Conservation (phyloP, 2,329 filamentous ascomycete genomes). For the Dactylellina leptospora region DNA sequence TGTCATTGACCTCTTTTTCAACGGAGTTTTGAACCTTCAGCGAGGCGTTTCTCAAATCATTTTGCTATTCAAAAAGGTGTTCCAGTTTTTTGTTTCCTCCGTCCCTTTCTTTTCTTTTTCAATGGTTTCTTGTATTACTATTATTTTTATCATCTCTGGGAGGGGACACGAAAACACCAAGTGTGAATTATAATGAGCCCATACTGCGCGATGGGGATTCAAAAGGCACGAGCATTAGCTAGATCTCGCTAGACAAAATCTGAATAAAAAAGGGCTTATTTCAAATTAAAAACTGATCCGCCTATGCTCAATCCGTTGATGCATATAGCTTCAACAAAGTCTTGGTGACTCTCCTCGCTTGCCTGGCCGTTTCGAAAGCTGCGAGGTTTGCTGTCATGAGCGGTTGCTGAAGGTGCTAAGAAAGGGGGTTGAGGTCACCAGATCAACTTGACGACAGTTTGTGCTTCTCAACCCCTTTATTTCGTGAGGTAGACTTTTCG, state of each 20-base stretch:
- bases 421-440: too few relatives aligned
- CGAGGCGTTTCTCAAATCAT: slow-evolving; percentile 39
- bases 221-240: slow-evolving; percentile 25
- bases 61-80: slow-evolving; percentile 36
- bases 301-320: background rate
- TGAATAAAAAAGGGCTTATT: slow-evolving; percentile 31
- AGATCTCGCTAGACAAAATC: slow-evolving; percentile 2
- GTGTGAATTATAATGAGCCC: slow-evolving; percentile 43
- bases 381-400: slow-evolving; percentile 19
- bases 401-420: too few relatives aligned
- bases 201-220: slow-evolving; percentile 44
- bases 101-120: slow-evolving; percentile 4
- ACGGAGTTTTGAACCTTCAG: slow-evolving; percentile 44
- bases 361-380: slow-evolving; percentile 44
- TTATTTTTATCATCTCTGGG: slow-evolving; percentile 33
- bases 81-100: slow-evolving; percentile 17
- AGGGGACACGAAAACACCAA: slow-evolving; percentile 30
- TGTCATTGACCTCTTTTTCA: slow-evolving; percentile 46
- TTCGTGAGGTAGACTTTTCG: too few relatives aligned
- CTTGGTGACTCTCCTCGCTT: slow-evolving; percentile 30
- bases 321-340: background rate
- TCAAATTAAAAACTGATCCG: slow-evolving; percentile 5
- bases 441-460: background rate
- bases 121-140: slow-evolving; percentile 39
- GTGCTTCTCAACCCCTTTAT: slow-evolving; percentile 12